A percentile compares a stretch with the other conserved stretches of the same genome.
Conservation (phyloP, 1,284 basidiomycete species). For the Volvariella volvacea region DNA sequence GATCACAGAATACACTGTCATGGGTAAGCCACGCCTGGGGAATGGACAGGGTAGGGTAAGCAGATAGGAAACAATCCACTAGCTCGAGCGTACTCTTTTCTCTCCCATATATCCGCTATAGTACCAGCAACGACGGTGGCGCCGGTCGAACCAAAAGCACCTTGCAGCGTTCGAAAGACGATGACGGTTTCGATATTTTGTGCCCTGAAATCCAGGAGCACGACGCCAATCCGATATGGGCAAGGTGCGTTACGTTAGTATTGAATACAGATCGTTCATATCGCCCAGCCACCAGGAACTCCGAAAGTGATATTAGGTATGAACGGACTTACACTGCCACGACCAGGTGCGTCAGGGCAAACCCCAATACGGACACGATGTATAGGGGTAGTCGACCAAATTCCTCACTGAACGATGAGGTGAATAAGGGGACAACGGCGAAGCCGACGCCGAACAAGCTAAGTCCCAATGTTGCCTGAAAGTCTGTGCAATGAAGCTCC, state of each 20-base stretch:
- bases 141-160: slow-evolving; percentile 55
- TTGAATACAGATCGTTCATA: no score
- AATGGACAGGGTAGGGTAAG: neutral
- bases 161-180: slow-evolving; percentile 57
- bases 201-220: slow-evolving; percentile 43
- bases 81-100: slow-evolving; percentile 39
- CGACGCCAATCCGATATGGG: no score
- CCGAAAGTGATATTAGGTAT: neutral
- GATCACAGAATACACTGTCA: slow-evolving; percentile 53
- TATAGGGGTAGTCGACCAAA: slow-evolving; percentile 67
- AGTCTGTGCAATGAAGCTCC: slow-evolving; percentile 49
- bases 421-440: slow-evolving; percentile 57
- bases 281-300: no score
- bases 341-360: slow-evolving; percentile 50
- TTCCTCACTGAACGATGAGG: slow-evolving; percentile 70
- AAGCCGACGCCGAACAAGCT: slow-evolving; percentile 62
- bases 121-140: slow-evolving; percentile 73
- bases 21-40: slow-evolving; percentile 57
- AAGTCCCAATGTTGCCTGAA: slow-evolving; percentile 52
- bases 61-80: neutral
- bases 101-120: slow-evolving; percentile 60
- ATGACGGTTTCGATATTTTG: slow-evolving; percentile 63
- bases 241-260: no score
- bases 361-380: slow-evolving; percentile 45
- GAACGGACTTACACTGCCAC: slow-evolving; percentile 44